Conservation (phyloP, 73 alveolate species). For the Paramecium pentaurelia region DNA sequence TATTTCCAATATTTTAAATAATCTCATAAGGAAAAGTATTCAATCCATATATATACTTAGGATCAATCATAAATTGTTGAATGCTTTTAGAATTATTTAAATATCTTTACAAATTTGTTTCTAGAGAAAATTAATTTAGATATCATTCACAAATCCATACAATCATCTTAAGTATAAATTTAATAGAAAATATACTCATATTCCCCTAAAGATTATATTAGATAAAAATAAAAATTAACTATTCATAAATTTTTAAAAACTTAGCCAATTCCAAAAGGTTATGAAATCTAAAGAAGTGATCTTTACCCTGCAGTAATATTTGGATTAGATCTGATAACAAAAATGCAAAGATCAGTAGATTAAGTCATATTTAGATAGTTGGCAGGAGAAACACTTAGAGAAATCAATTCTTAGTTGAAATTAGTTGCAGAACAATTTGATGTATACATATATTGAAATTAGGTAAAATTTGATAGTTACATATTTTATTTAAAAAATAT, state of each 20-base stretch:
- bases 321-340: constrained; percentile 8
- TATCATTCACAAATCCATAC: neutral
- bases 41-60: neutral
- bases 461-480: constrained; percentile 43
- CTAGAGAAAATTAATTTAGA: neutral
- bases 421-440: neutral
- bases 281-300: constrained; percentile 5
- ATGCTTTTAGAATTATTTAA: neutral
- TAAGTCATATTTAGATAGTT: neutral
- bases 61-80: neutral
- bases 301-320: constrained; percentile 5
- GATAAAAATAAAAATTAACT: neutral
- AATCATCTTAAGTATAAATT: constrained; percentile 5
- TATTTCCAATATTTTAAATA: neutral
- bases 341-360: constrained; percentile 33
- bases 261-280: neutral
- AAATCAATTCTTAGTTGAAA: constrained; percentile 2
- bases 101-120: neutral
- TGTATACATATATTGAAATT: neutral
- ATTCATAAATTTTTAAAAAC: neutral
- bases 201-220: constrained; percentile 22
- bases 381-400: constrained; percentile 40
- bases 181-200: neutral
- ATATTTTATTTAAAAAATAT: constrained; percentile 24
- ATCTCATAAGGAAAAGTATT: neutral